phyloP scores from a whole-genome alignment of 2,329 filamentous ascomycete genomes.

The Rosellinia necatrix region DNA sequence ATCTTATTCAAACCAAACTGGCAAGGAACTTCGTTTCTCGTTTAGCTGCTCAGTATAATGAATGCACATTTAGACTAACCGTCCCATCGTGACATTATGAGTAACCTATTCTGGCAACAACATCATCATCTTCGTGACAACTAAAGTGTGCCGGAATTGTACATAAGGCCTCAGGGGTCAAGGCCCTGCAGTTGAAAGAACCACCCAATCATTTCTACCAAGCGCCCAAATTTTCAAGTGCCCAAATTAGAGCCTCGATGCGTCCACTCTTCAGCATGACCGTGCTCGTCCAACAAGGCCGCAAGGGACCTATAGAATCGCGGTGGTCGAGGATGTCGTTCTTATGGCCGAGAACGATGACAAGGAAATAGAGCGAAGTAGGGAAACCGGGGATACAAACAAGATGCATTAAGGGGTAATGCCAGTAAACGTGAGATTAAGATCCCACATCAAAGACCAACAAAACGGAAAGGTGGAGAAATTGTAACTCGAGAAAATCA shows the following conservation, averaged over 20 bases:
- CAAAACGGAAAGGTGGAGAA: constrained; percentile 2
- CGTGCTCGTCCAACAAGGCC: constrained; percentile 11
- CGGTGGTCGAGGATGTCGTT: neutral
- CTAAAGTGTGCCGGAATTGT: constrained; percentile 15
- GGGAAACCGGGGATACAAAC: neutral
- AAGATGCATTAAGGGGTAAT: constrained; percentile 21
- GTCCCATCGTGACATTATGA: constrained; percentile 2
- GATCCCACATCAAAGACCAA: constrained; percentile 1
- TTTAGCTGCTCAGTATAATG: constrained; percentile 23
- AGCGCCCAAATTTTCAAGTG: neutral
- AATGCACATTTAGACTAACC: constrained; percentile 18
- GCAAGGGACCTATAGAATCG: neutral
- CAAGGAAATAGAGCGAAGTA: neutral
- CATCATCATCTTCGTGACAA: constrained; percentile 20
- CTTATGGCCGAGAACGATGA: neutral
- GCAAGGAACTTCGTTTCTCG: constrained; percentile 27
- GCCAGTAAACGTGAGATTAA: constrained; percentile 1
- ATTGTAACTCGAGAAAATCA: constrained; percentile 9
- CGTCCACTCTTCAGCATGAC: neutral
- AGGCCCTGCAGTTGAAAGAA: constrained; percentile 4
- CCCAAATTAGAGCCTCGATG: neutral
- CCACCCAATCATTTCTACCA: neutral
- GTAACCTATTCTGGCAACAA: constrained; percentile 12
- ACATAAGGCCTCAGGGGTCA: constrained; percentile 13
- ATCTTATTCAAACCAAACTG: neutral